A percentile compares a stretch with the other conserved stretches of the same genome.
Evolutionary conservation across 2,329 filamentous ascomycete species (phyloP).

Genomic region (Sphaerostilbella broomeana): DNA sequence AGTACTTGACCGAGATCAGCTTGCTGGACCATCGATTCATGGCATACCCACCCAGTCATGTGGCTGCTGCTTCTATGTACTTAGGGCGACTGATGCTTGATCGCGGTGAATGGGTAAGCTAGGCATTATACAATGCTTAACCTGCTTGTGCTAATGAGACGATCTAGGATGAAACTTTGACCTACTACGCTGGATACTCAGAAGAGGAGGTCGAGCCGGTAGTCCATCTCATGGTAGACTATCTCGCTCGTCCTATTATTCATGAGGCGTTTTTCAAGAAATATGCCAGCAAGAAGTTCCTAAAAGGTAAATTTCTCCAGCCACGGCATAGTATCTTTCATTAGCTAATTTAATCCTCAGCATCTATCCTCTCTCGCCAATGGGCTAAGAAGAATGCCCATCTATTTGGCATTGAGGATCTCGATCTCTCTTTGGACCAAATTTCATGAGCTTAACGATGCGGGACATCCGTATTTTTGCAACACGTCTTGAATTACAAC

Average conservation of each 20-base stretch:
- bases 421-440: conserved; percentile 45
- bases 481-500: conserved; percentile 8
- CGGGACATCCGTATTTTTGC: conserved; percentile 4
- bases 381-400: conserved; percentile 82
- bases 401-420: conserved; percentile 48
- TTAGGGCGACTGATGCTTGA: conserved; percentile 84
- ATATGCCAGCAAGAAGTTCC: conserved; percentile 98
- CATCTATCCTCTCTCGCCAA: conserved; percentile 81
- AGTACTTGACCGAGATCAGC: conserved; percentile 96
- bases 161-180: conserved; percentile 72
- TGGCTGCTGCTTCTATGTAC: conserved; percentile 93
- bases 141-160: conserved; percentile 6
- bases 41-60: conserved; percentile 77
- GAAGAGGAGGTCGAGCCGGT: conserved; percentile 92
- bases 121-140: not conserved
- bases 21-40: conserved; percentile 93
- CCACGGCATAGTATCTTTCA: no score
- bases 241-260: conserved; percentile 79
- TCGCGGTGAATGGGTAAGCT: conserved; percentile 80
- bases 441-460: conserved; percentile 24
- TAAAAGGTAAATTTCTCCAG: conserved; percentile 69
- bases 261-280: conserved; percentile 99
- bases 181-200: conserved; percentile 87
- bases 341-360: conserved; percentile 36
- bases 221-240: conserved; percentile 92